Conservation (phyloP, 2,329 filamentous ascomycete species). For the Eutypella sp. region DNA sequence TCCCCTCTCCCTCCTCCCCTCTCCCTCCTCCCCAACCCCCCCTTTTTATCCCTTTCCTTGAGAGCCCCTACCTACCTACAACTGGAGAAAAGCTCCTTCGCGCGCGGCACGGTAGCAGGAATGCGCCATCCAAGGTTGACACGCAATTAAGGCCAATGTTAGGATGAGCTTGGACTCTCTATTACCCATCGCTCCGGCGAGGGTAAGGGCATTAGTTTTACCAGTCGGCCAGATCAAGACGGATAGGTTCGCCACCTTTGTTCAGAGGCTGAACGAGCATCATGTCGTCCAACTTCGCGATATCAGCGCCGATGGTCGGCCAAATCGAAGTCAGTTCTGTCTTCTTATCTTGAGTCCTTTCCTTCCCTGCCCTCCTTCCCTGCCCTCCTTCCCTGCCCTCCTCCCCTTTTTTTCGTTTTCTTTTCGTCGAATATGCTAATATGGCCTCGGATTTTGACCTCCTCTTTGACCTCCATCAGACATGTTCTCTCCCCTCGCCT, state of each 20-base stretch:
- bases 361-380: not conserved
- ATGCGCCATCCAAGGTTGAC: not conserved
- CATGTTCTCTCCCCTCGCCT: constrained; percentile 89
- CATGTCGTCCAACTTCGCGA: constrained; percentile 81
- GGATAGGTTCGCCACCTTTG: constrained; percentile 73
- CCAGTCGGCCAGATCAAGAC: constrained; percentile 83
- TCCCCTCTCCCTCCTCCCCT: no score
- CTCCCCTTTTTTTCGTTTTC: no score
- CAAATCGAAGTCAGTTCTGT: constrained; percentile 78
- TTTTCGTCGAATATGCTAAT: no score
- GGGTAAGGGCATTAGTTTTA: constrained; percentile 80
- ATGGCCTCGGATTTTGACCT: no score
- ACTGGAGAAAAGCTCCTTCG: no score
- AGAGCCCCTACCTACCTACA: no score
- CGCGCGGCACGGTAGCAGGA: not conserved
- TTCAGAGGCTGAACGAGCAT: constrained; percentile 71
- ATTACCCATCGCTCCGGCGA: constrained; percentile 85
- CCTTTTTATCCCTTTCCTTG: no score
- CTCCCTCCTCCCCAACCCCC: no score
- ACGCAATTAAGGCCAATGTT: constrained; percentile 34
- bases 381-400: constrained; percentile 2
- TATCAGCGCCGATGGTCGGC: constrained; percentile 76
- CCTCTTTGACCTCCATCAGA: constrained; percentile 46
- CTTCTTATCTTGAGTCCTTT: not conserved
- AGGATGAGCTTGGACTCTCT: constrained; percentile 85